Conservation (phyloP, 192 early-diverging fungal genomes). For the Coemansia guatemalensis region DNA sequence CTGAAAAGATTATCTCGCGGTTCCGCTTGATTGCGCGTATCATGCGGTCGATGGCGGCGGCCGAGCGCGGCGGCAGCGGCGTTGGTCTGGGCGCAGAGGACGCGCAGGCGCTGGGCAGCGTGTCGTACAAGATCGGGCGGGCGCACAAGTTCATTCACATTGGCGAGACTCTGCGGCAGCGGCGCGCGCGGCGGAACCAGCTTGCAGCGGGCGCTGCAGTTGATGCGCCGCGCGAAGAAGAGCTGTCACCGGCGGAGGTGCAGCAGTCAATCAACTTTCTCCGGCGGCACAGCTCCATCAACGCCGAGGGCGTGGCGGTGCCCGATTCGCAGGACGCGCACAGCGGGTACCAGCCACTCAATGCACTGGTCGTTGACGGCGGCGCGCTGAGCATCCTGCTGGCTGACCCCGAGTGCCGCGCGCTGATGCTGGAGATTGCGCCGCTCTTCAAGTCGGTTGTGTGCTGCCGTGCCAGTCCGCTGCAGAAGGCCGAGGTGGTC, state of each 20-base stretch:
- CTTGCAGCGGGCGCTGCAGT: constrained; percentile 10
- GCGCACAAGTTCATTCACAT: constrained; percentile 46
- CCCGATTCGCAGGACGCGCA: constrained; percentile 10
- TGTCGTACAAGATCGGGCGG: constrained; percentile 52
- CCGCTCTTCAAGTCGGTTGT: constrained; percentile 82
- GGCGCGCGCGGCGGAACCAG: constrained; percentile 12
- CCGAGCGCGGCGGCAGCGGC: constrained; percentile 5
- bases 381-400: constrained; percentile 57
- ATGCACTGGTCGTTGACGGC: constrained; percentile 89
- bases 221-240: constrained; percentile 21
- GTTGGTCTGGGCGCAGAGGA: constrained; percentile 33
- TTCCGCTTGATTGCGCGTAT: constrained; percentile 52
- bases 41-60: constrained; percentile 45
- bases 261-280: constrained; percentile 46
- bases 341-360: constrained; percentile 32
- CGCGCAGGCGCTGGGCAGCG: constrained; percentile 46
- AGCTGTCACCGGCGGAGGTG: constrained; percentile 34
- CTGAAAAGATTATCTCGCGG: constrained; percentile 45
- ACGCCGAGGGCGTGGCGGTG: constrained; percentile 8
- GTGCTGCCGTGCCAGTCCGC: constrained; percentile 88
- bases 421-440: constrained; percentile 62
- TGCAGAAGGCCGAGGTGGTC: constrained; percentile 97
- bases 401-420: constrained; percentile 33
- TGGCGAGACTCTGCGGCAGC: constrained; percentile 25
- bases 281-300: constrained; percentile 37